phyloP scores from a whole-genome alignment of 2,329 filamentous ascomycete genomes.

The Penicillium sp. region DNA sequence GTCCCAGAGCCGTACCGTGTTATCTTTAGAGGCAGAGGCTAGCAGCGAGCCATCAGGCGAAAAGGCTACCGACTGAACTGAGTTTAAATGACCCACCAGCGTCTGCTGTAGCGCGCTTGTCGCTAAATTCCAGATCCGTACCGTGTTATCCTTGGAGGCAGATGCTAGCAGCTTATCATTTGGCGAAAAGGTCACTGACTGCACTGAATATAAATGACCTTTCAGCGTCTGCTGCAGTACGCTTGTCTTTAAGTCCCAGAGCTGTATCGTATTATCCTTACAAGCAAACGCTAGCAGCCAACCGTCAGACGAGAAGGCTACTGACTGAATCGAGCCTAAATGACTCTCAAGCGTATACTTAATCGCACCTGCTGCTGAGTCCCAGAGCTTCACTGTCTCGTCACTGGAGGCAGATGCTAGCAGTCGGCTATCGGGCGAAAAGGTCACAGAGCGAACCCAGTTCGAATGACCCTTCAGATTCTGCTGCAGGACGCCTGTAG shows the following conservation, averaged over 20 bases:
- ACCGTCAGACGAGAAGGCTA: constrained; percentile 15
- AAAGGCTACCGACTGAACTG: not conserved
- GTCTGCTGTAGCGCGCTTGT: not conserved
- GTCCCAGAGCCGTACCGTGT: not conserved
- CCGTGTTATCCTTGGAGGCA: not conserved
- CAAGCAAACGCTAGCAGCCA: constrained; percentile 22
- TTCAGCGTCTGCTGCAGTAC: not conserved
- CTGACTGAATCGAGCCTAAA: not conserved
- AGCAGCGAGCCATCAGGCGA: not conserved
- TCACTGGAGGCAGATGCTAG: constrained; percentile 22
- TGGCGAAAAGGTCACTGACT: constrained; percentile 3
- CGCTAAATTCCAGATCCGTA: not conserved
- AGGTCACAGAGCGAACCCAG: constrained; percentile 11
- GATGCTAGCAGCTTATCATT: constrained; percentile 3
- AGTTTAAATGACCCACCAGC: constrained; percentile 1
- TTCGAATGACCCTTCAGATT: constrained; percentile 9
- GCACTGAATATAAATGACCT: not conserved
- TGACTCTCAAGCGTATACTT: constrained; percentile 5
- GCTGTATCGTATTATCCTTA: constrained; percentile 1
- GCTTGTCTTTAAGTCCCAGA: constrained; percentile 6
- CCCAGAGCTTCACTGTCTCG: constrained; percentile 14
- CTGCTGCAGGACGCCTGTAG: not conserved
- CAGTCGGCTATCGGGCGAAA: constrained; percentile 12
- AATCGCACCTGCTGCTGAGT: too few species aligned
- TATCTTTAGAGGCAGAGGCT: not conserved